Evolutionary conservation across 495 filamentous ascomycete genomes (phyloP), one percentile per base, ranked within the genome.

Genomic region (Terfezia claveryi): DNA sequence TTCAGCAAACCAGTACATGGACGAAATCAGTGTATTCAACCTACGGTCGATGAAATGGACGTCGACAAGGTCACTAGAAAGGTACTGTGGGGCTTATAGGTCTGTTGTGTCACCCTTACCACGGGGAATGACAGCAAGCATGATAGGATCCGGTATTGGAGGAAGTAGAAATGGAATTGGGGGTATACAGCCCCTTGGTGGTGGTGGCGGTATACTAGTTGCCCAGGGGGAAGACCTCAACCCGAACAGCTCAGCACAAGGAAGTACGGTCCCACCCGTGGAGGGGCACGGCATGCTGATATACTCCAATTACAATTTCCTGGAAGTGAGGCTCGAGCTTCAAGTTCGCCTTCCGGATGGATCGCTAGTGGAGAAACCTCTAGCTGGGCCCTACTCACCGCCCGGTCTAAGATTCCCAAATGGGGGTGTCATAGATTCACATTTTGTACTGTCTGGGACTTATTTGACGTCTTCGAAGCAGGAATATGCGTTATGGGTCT

Each of bases 251-350:
- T 16, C 23, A 12, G 11, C 51, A 6, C 54, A 12, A 12, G n/a
- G 16, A 20, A 51, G 23, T 37, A n/a, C 56, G 16, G 23, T 36
- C 20, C 38, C 72, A 57, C 68, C 71, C 59, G 76, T 83, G 37
- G 74, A 80, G 4, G 79, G 76, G 36, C 82, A 80, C 12, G 85
- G 87, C 5, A 94, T 95, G 86, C 74, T 98, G 53, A 92, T 98
- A 36, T 98, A 98, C 66, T 96, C 91, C 44, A 98, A 98, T 63
- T 98, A 96, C 66, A 96, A 98, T 67, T 98, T 98, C 65, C 66
- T 96, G 38, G 87, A 96, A 58, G 91, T 96, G 57, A 96, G 94
- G 63, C 68, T 98, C 20, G 91, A 96, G 65, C 72, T 98, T 36
- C 92, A 96, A 63, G 76, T 98, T 49, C 78, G 91, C 54, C 65